Conservation (phyloP, 345 rosid species). For the Citrus inodora region DNA sequence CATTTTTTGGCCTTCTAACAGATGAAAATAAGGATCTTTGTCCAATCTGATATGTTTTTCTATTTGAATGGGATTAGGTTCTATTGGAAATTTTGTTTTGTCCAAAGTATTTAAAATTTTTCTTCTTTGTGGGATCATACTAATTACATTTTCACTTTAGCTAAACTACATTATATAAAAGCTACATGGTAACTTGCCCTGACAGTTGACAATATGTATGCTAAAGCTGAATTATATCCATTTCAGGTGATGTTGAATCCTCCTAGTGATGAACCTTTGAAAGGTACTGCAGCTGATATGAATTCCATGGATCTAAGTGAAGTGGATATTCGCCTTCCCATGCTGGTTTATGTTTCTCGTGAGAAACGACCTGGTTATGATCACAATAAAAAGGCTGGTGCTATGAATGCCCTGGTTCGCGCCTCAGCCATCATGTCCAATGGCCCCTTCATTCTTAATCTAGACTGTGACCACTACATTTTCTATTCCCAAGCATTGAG, state of each 20-base stretch:
- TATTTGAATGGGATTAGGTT: background rate
- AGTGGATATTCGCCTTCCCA: conserved; percentile 75
- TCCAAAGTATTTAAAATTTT: background rate
- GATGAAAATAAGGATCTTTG: background rate
- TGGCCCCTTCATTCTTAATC: conserved; percentile 82
- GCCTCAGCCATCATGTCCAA: conserved; percentile 86
- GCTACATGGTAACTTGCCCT: background rate
- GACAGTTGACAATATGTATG: background rate
- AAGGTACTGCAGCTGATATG: conserved; percentile 30
- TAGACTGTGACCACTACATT: conserved; percentile 83
- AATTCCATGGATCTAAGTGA: conserved; percentile 48
- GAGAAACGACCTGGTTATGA: conserved; percentile 89
- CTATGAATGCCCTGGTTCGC: conserved; percentile 86
- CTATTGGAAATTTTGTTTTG: background rate
- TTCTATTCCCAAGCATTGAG: conserved; percentile 65
- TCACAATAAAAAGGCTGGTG: conserved; percentile 91
- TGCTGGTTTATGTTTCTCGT: conserved; percentile 76
- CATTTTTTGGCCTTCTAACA: background rate
- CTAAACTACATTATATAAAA: background rate
- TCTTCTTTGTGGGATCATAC: background rate
- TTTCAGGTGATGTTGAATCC: conserved; percentile 76
- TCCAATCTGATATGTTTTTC: background rate
- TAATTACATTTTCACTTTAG: background rate
- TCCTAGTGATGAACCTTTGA: conserved; percentile 44
- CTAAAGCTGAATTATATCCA: conserved; percentile 9